Base-by-base conservation (phyloP, 495 filamentous ascomycete species). In the Xylaria cubensis region DNA sequence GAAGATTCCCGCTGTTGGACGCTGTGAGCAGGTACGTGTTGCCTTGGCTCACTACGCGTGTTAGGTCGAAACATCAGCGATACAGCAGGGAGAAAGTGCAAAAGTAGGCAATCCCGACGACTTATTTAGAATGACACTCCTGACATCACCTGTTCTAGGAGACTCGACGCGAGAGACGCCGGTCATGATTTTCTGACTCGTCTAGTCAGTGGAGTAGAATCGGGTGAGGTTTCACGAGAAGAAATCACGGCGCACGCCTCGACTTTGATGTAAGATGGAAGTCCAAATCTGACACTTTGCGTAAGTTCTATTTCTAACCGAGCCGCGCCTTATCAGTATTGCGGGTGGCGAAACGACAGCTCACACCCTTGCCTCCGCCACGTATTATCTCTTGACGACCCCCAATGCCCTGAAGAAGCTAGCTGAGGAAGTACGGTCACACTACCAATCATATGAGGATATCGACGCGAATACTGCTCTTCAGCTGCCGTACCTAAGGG, bases 311-410 rank as follows among this genome's bases (percentile, higher is more conserved):
- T 34, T 34, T 34, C 32, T 34, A 34, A 34, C 32, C 32, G 2
- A 34, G 32, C 32, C 32, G 32, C 32, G 32, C 32, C 32, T 34
- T 34, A 34, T 34, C 32, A 34, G 32, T 34, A 77, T 83, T 26
- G 86, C 86, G 0, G 87, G 87, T 1, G 81, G 76, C 48, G 86
- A 88, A 67, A 88, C 86, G 0, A 86, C 83, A 0, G 84, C 85
- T 0, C 84, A 81, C 0, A 39, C 79, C 0, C 73, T 88, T 0
- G 78, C 83, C 1, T 82, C 80, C 2, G 69, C 76, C 0, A 79
- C 81, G 0, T 86, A 81, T 46, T 81, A 75, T 46, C 55, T 87
- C 0, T 69, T 84, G 1, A 76, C 55, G 3, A 76, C 79, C 48
- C 79, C 82, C 0, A 58, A 66, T 0, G 70, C 65, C 0, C 26